Base-by-base conservation (phyloP, 83 land plant genomes). In the Picea abies region DNA sequence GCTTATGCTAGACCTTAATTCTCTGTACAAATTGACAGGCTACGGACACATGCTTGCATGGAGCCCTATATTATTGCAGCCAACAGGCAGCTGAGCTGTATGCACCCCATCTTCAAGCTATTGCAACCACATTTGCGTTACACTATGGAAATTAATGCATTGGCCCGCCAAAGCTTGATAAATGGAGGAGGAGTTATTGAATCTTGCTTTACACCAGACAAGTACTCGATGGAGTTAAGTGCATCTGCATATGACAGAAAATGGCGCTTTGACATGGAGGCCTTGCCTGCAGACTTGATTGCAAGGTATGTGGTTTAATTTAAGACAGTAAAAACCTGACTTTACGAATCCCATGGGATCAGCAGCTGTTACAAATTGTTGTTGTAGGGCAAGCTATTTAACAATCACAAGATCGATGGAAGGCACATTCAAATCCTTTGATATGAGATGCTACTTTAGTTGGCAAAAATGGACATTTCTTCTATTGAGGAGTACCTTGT, bases 51-150 rank as follows among this genome's bases (percentile, higher is more conserved):
- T 86, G 92, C 94, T 58, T 84, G 82, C 75, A 86, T 89, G 87
- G 96, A 95, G 78, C 93, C 97, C 72, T 93, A 93, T 66, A 89
- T 91, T 39, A 95, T 95, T 84, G 97, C 97, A 25, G 83, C 97
- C 19, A 90, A 95, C 72, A 89, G 97, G 72, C 92, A 91, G 79
- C 89, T 95, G 3, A 93, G 97, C 65, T 77, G 87, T 29, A 86
- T 93, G 92, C 97, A 95, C 78, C 97, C 97, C 2, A 80, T 95
- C 32, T 86, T 89, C 80, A 95, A 90, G 84, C 85, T 95, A 60
- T 92, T 95, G 64, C 91, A 86, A 60, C 97, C 97, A 29, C 97
- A 95, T 76, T 84, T 91, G 91, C 88, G 96, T 41, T 93, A 95
- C 86, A 95, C 97, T 2, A 79, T 95, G 85, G 97, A 95, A 80